A percentile compares a stretch with the other conserved stretches of the same genome.
Conservation (phyloP, 768 basidiomycete genomes). For the Daedaleopsis nitida region DNA sequence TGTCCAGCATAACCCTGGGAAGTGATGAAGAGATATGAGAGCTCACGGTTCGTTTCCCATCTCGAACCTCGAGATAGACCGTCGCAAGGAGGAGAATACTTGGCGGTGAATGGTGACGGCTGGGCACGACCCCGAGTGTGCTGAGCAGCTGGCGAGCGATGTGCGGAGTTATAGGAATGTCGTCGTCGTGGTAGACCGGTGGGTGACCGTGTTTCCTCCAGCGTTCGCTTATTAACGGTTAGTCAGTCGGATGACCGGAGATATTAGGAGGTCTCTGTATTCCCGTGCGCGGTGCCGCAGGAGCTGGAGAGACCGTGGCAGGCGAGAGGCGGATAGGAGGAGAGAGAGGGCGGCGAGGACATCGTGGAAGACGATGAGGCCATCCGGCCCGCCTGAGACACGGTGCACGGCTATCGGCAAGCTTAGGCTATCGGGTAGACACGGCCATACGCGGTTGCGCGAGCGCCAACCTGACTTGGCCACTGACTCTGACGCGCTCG, state of each 20-base stretch:
- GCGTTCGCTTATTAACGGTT: background rate
- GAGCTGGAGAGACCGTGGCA: background rate
- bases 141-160: background rate
- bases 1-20: background rate
- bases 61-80: background rate
- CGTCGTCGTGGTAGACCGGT: background rate
- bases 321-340: background rate
- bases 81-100: background rate
- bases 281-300: background rate
- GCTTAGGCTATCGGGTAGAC: no score
- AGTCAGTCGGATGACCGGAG: background rate
- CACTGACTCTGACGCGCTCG: background rate
- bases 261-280: background rate
- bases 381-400: background rate
- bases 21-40: background rate
- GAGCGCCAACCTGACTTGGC: background rate
- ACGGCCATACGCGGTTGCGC: no score
- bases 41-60: slow-evolving; percentile 4
- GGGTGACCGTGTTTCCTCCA: background rate
- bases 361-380: slow-evolving; percentile 2
- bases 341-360: background rate
- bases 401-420: no score
- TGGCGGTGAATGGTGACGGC: slow-evolving; percentile 18
- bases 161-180: background rate
- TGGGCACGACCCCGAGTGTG: background rate